Evolutionary conservation across 116 monocot genomes (phyloP).

Genomic region (Posidonia oceanica): DNA sequence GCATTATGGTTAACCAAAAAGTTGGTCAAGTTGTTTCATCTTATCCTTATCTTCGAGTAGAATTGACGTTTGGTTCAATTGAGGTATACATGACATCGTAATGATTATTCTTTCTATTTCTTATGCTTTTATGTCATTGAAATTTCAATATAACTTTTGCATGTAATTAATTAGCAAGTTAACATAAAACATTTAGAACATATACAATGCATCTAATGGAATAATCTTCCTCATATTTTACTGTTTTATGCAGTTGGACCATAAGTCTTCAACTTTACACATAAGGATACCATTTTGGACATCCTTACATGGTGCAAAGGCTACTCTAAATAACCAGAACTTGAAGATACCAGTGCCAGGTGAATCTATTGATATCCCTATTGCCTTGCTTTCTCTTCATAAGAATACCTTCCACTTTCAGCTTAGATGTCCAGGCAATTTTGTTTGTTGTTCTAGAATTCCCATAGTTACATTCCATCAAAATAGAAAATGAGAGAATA

Average conservation of each 20-base stretch:
- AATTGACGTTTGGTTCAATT: constrained; percentile 39
- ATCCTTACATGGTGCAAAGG: constrained; percentile 35
- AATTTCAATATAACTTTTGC: background rate
- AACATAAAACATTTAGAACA: no score
- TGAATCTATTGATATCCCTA: constrained; percentile 8
- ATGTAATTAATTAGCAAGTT: background rate
- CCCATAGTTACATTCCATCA: background rate
- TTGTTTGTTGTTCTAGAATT: background rate
- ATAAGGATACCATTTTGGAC: constrained; percentile 80
- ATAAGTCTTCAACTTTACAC: constrained; percentile 41
- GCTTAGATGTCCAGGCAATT: background rate
- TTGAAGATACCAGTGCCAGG: constrained; percentile 53
- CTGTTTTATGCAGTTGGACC: constrained; percentile 8
- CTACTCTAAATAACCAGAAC: constrained; percentile 43
- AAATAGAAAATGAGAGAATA: background rate
- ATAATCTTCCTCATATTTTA: background rate
- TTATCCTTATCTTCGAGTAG: constrained; percentile 40
- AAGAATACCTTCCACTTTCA: background rate
- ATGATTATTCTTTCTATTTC: background rate
- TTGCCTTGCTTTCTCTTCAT: background rate
- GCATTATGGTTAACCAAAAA: constrained; percentile 41
- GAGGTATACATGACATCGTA: constrained; percentile 25
- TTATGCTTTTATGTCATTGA: background rate
- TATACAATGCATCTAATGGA: constrained; percentile 6
- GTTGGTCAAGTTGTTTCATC: constrained; percentile 34